Conservation (phyloP, 257 asterid genomes). For the Thymus quinquecostatus region DNA sequence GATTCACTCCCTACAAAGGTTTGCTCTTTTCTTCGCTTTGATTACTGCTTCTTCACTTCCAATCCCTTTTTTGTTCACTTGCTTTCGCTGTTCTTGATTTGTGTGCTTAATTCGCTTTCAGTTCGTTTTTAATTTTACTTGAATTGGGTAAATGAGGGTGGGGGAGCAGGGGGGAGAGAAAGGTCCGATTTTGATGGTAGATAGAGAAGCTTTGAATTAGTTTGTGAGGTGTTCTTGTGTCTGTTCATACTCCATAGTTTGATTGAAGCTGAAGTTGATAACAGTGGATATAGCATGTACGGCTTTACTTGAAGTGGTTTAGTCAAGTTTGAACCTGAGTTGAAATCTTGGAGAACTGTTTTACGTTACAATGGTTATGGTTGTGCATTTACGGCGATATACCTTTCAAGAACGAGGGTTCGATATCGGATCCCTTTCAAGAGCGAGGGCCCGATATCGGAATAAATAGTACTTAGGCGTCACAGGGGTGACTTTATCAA, state of each 20-base stretch:
- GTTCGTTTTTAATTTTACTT: neutral
- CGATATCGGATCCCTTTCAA: neutral
- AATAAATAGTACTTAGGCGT: neutral
- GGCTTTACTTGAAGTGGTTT: neutral
- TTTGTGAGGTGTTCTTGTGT: neutral
- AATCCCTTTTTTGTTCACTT: neutral
- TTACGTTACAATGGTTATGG: neutral
- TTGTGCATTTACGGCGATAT: neutral
- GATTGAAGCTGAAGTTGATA: neutral
- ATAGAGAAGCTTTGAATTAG: neutral
- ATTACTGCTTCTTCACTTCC: neutral
- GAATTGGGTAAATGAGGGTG: neutral
- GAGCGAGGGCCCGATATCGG: neutral
- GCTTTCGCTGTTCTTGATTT: neutral
- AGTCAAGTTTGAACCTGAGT: neutral
- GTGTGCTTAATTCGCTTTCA: neutral
- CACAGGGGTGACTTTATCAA: neutral
- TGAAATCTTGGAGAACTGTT: neutral
- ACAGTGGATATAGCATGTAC: neutral
- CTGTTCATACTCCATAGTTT: neutral
- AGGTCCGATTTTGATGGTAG: neutral
- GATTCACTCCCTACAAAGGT: slow-evolving; percentile 11
- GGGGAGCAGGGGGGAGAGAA: neutral
- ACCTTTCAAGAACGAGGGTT: neutral
- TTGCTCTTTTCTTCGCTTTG: neutral